A percentile compares a stretch with the other conserved stretches of the same genome.
Conservation (phyloP, 2,329 filamentous ascomycete species). For the Apiospora hydei region DNA sequence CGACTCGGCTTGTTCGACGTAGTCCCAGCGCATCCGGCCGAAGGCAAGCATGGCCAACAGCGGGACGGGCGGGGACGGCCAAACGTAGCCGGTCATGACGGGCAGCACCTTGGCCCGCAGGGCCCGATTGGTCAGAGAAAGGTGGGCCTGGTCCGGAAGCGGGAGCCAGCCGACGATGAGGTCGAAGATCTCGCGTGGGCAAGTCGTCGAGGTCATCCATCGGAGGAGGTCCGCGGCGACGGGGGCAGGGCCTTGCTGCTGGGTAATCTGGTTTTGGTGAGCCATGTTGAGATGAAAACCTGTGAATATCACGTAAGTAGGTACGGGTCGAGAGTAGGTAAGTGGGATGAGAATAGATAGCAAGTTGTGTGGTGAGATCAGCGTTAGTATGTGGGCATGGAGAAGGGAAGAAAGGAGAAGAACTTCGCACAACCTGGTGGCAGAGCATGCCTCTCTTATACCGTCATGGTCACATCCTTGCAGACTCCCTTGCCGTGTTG, state of each 20-base stretch:
- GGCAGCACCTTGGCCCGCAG: neutral
- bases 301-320: too few species aligned
- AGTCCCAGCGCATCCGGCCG: neutral
- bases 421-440: too few species aligned
- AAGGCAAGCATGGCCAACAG: neutral
- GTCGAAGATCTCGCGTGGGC: neutral
- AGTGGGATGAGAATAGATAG: neutral
- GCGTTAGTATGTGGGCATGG: too few species aligned
- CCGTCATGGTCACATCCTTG: too few species aligned
- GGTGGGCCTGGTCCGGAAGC: neutral
- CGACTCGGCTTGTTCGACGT: neutral
- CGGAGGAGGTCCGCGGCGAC: neutral
- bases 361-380: neutral
- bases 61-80: neutral
- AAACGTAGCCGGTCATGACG: neutral
- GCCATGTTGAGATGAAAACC: neutral
- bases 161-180: neutral
- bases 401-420: too few species aligned
- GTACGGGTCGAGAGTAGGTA: neutral
- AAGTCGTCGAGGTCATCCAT: neutral
- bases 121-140: neutral
- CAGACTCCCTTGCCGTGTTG: too few species aligned
- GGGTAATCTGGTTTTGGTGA: too few species aligned
- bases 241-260: neutral
- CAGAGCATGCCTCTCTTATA: too few species aligned